Conservation (phyloP, 495 filamentous ascomycete species). For the Podospora pseudopauciseta region DNA sequence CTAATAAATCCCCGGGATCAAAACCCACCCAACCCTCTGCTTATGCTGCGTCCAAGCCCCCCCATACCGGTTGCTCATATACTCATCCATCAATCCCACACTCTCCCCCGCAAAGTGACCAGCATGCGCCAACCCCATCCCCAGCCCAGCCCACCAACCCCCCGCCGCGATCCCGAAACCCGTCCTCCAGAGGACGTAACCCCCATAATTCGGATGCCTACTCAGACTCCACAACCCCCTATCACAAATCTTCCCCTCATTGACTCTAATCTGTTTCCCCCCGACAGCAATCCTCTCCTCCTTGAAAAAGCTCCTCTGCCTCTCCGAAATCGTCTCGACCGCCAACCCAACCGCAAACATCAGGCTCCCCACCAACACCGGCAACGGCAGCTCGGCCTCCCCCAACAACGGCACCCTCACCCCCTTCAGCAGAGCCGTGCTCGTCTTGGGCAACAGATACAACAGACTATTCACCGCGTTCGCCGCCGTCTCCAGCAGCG, state of each 20-base stretch:
- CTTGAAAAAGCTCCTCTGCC: slow-evolving; percentile 55
- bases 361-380: slow-evolving; percentile 39
- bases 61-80: slow-evolving; percentile 46
- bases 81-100: slow-evolving; percentile 48
- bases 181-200: slow-evolving; percentile 53
- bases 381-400: not conserved
- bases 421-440: slow-evolving; percentile 29
- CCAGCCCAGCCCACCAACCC: slow-evolving; percentile 43
- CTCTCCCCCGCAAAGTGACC: slow-evolving; percentile 46
- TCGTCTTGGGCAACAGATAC: slow-evolving; percentile 40
- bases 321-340: slow-evolving; percentile 49
- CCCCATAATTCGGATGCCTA: slow-evolving; percentile 59
- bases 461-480: slow-evolving; percentile 49
- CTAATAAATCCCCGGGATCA: slow-evolving; percentile 46
- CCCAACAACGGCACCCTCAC: slow-evolving; percentile 13
- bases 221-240: slow-evolving; percentile 51
- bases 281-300: slow-evolving; percentile 28
- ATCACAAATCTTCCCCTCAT: slow-evolving; percentile 53
- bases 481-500: slow-evolving; percentile 44
- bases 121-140: slow-evolving; percentile 39
- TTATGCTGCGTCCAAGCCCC: slow-evolving; percentile 45
- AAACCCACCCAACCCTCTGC: slow-evolving; percentile 39
- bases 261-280: slow-evolving; percentile 16
- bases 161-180: slow-evolving; percentile 48
- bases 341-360: slow-evolving; percentile 48